Percentiles rank a stretch among this genome's conserved stretches.
These are phyloP conservation scores for Pseudonectria foliicola DNA, from an alignment of 2,329 filamentous ascomycete species.

Conservation along the genomic window DNA sequence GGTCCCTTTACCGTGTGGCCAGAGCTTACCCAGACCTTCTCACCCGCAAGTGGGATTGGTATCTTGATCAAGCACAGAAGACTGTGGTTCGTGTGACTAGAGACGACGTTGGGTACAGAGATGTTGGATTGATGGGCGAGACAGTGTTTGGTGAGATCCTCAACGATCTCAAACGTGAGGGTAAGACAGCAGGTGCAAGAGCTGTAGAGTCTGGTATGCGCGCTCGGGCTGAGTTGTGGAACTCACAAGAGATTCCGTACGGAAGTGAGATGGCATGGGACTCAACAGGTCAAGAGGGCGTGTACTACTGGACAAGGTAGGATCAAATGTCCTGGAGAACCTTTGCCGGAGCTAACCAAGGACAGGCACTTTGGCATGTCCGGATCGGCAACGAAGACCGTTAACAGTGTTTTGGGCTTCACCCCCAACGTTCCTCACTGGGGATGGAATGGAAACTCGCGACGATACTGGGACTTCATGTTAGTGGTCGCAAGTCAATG, in stretches of 20 bases:
- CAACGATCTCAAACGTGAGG: constrained; percentile 42
- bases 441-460: constrained; percentile 56
- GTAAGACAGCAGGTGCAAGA: constrained; percentile 29
- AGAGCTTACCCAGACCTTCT: constrained; percentile 39
- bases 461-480: constrained; percentile 54
- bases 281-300: constrained; percentile 53
- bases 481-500: constrained; percentile 21
- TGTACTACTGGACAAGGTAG: constrained; percentile 51
- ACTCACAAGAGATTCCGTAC: constrained; percentile 44
- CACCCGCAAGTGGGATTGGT: constrained; percentile 44
- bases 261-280: constrained; percentile 59
- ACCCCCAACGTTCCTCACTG: constrained; percentile 53
- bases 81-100: constrained; percentile 37
- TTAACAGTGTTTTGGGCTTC: constrained; percentile 48
- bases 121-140: constrained; percentile 52
- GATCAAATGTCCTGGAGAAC: constrained; percentile 7
- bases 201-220: constrained; percentile 40
- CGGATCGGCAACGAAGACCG: constrained; percentile 38
- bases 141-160: constrained; percentile 49
- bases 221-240: constrained; percentile 41
- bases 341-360: not conserved
- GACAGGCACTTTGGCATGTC: constrained; percentile 41
- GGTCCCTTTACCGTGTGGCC: constrained; percentile 49
- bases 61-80: constrained; percentile 45
- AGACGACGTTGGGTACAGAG: constrained; percentile 35